A percentile compares a stretch with the other conserved stretches of the same genome.
These are phyloP conservation scores for Paramecium primaurelia DNA, from an alignment of 73 alveolate species.

Conservation along the genomic window DNA sequence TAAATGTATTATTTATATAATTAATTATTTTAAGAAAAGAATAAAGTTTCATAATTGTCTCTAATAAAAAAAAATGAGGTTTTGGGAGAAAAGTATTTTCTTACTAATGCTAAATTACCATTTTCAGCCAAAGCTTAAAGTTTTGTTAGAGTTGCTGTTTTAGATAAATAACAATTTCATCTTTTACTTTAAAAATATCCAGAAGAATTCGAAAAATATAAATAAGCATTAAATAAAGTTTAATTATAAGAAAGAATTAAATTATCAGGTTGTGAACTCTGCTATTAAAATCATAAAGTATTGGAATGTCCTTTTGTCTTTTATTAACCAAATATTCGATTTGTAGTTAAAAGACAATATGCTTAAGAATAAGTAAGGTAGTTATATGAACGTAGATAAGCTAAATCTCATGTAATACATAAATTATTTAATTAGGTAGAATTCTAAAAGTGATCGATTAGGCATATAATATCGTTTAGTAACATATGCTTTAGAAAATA, in stretches of 20 bases:
- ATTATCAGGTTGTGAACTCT: constrained; percentile 26
- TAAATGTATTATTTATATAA: background rate
- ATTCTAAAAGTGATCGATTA: background rate
- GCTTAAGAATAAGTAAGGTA: background rate
- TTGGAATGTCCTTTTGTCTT: constrained; percentile 39
- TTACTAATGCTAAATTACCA: background rate
- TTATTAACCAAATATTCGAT: constrained; percentile 23
- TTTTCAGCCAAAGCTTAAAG: constrained; percentile 7
- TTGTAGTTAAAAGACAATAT: background rate
- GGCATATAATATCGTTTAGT: background rate
- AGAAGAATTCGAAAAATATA: background rate
- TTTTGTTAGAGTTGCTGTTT: constrained; percentile 1
- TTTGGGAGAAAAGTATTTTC: constrained; percentile 21
- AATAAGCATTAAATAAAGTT: background rate
- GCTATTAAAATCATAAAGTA: constrained; percentile 10
- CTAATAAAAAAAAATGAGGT: background rate
- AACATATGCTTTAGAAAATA: background rate
- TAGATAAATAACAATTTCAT: background rate
- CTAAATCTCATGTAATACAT: constrained; percentile 5
- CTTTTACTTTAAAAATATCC: background rate
- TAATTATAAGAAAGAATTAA: background rate
- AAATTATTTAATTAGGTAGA: background rate
- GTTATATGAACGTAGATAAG: background rate
- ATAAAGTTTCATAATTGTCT: background rate
- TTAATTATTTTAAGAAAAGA: background rate